Evolutionary conservation across 768 basidiomycete genomes (phyloP), one percentile per base, ranked within the genome.

Genomic region (Serendipita sp.): DNA sequence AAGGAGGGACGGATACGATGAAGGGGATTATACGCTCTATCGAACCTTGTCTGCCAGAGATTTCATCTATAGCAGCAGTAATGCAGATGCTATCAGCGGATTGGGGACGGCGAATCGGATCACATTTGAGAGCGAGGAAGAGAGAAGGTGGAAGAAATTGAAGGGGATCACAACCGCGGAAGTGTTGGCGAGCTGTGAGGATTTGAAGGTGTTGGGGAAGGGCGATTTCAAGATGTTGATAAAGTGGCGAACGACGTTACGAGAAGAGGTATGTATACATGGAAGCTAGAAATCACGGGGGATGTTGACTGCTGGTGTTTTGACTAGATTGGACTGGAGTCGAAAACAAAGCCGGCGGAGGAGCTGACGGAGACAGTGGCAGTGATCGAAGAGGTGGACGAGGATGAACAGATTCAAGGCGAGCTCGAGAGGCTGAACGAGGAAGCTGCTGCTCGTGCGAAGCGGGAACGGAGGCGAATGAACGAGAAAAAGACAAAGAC

Each of bases 161-260:
- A 51, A 32, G 18, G 79, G 82, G 58, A 76, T 86, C 65, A 96
- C 91, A 23, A 87, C 88, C 1, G 72, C 78, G 0, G 95, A 98
- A 63, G 77, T 98, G 67, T 82, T 83, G 72, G 78, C 80, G n/a
- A 91, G 89, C 72, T 88, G 86, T 68, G 83, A 85, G 23, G 96
- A 99, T 78, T 79, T 99, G 68, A 97, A 95, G 73, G 96, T 99
- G 3, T 77, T 99, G 38, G 96, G 96, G 38, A 99, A 97, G 76
- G 89, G 94, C 34, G 96, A 99, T 72, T 99, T 99, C 78, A 98
- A 97, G 74, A 71, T 81, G 7, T 76, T 99, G 64, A 78, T 98
- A 65, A 97, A 87, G 76, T 99, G 95, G 95, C 82, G 96, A 60
- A 74, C 84, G 47, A 82, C 84, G 3, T 77, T 98, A 36, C 86